Evolutionary conservation across 2,329 filamentous ascomycete species (phyloP).

Genomic region (Fusarium anguioides): DNA sequence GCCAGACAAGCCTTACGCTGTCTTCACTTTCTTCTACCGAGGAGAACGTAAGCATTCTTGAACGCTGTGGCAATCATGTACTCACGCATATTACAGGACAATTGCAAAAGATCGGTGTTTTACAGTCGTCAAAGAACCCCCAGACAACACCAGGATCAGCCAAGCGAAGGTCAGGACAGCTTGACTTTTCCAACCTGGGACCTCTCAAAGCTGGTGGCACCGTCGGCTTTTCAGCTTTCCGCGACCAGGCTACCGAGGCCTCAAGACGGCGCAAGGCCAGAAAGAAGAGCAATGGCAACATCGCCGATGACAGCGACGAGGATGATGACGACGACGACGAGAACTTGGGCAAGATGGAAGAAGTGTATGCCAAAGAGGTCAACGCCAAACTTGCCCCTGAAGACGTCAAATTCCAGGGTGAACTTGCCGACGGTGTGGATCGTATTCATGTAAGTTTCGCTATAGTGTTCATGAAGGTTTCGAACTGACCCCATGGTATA

Average conservation of each 20-base stretch:
- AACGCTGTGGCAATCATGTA: not conserved
- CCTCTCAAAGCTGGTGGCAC: slow-evolving; percentile 89
- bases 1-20: slow-evolving; percentile 93
- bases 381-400: slow-evolving; percentile 73
- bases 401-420: slow-evolving; percentile 76
- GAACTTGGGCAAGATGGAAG: slow-evolving; percentile 72
- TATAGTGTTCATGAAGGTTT: not conserved
- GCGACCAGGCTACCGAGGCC: slow-evolving; percentile 72
- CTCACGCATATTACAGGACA: slow-evolving; percentile 72
- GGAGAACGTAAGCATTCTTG: slow-evolving; percentile 81
- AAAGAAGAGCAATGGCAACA: slow-evolving; percentile 74
- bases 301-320: slow-evolving; percentile 78
- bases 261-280: slow-evolving; percentile 66
- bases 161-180: slow-evolving; percentile 85
- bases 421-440: slow-evolving; percentile 82
- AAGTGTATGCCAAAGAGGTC: slow-evolving; percentile 70
- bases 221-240: slow-evolving; percentile 89
- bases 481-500: slow-evolving; percentile 50
- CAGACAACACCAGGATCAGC: slow-evolving; percentile 68
- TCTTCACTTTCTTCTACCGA: slow-evolving; percentile 97
- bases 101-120: slow-evolving; percentile 94
- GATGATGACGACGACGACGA: slow-evolving; percentile 75
- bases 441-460: slow-evolving; percentile 76
- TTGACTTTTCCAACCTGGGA: slow-evolving; percentile 86
- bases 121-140: slow-evolving; percentile 73